These are phyloP conservation scores for Tolypocladium ophioglossoides DNA, from an alignment of 2,329 filamentous ascomycete genomes.

Conservation along the genomic window DNA sequence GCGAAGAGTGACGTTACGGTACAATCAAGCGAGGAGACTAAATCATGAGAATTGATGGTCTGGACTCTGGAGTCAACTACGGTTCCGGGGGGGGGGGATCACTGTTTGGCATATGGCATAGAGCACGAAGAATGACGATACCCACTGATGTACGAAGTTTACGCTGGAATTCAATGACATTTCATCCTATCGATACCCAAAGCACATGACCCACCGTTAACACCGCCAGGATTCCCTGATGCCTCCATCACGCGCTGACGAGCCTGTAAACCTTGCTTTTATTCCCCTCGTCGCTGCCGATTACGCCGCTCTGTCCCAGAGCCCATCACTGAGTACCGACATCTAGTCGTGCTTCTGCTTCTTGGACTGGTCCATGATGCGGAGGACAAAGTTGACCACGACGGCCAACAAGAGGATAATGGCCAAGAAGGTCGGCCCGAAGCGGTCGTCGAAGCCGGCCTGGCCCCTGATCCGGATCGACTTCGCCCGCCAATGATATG, in stretches of 20 bases:
- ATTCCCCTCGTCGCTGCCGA: background rate
- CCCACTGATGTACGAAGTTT: background rate
- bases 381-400: slow-evolving; percentile 89
- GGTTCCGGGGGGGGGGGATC: background rate
- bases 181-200: background rate
- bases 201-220: background rate
- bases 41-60: slow-evolving; percentile 1
- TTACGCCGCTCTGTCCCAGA: background rate
- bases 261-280: no score
- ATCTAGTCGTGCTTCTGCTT: slow-evolving; percentile 20
- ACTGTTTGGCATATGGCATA: background rate
- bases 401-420: slow-evolving; percentile 79
- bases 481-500: slow-evolving; percentile 94
- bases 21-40: slow-evolving; percentile 31
- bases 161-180: background rate
- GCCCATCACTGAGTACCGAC: background rate
- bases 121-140: background rate
- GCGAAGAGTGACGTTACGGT: slow-evolving; percentile 33
- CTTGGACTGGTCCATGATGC: slow-evolving; percentile 41
- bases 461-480: slow-evolving; percentile 86
- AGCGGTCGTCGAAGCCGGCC: slow-evolving; percentile 91
- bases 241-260: background rate
- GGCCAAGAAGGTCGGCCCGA: slow-evolving; percentile 84
- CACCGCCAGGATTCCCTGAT: background rate
- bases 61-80: background rate